Conservation (phyloP, 176 grass and related monocot genomes). For the Musa schizocarpa region DNA sequence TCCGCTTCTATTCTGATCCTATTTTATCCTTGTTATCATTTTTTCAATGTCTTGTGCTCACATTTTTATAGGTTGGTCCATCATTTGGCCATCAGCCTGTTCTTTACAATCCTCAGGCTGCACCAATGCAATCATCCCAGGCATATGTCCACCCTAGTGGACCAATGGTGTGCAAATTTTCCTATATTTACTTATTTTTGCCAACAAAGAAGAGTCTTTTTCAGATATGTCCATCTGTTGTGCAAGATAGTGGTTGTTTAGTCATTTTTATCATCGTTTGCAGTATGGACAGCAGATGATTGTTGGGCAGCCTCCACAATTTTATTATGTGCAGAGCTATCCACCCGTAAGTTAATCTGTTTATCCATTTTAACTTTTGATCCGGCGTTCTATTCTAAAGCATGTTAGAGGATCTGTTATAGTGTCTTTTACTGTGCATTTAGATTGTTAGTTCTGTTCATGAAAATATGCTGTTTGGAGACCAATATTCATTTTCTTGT, state of each 20-base stretch:
- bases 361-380: neutral
- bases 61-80: conserved; percentile 33
- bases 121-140: conserved; percentile 32
- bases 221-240: neutral
- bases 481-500: neutral
- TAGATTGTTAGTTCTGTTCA: neutral
- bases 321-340: conserved; percentile 45
- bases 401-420: neutral
- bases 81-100: conserved; percentile 46
- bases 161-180: conserved; percentile 29
- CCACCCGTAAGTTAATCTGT: conserved; percentile 33
- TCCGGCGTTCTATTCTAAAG: neutral
- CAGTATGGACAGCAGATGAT: conserved; percentile 79
- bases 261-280: conserved; percentile 9
- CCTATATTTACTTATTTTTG: conserved; percentile 3
- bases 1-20: neutral
- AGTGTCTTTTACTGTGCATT: neutral
- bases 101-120: conserved; percentile 50
- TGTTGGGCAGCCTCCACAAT: conserved; percentile 41
- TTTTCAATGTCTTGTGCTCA: conserved; percentile 1
- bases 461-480: neutral
- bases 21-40: neutral
- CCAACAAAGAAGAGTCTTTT: neutral
- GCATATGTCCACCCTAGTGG: conserved; percentile 50
- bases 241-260: neutral